Evolutionary conservation across 2,329 filamentous ascomycete genomes (phyloP).

Genomic region (Diaporthe citriasiana): DNA sequence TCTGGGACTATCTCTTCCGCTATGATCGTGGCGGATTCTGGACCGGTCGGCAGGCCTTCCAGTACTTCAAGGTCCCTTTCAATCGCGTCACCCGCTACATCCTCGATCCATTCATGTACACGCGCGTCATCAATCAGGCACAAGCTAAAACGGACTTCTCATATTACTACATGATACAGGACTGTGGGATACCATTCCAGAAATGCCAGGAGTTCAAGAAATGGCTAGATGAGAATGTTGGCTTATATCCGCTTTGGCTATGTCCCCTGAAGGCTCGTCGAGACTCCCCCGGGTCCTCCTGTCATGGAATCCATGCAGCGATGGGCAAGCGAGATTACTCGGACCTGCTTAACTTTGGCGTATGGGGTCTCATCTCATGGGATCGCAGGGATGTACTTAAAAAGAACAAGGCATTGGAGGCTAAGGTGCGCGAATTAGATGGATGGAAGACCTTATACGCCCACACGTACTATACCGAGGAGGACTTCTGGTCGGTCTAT

Average conservation of each 20-base stretch:
- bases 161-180: slow-evolving; percentile 76
- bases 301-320: slow-evolving; percentile 62
- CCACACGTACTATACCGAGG: slow-evolving; percentile 76
- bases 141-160: slow-evolving; percentile 35
- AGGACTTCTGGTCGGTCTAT: slow-evolving; percentile 78
- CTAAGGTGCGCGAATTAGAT: slow-evolving; percentile 68
- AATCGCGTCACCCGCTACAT: slow-evolving; percentile 72
- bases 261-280: slow-evolving; percentile 65
- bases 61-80: slow-evolving; percentile 76
- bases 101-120: slow-evolving; percentile 74
- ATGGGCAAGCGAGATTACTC: slow-evolving; percentile 47
- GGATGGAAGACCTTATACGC: slow-evolving; percentile 81
- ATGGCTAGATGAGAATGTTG: slow-evolving; percentile 61
- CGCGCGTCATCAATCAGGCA: slow-evolving; percentile 64
- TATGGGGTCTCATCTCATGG: slow-evolving; percentile 68
- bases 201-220: slow-evolving; percentile 59
- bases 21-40: slow-evolving; percentile 80
- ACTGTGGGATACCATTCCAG: slow-evolving; percentile 67
- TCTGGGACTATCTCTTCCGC: slow-evolving; percentile 78
- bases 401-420: slow-evolving; percentile 72
- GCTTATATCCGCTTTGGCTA: slow-evolving; percentile 70
- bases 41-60: slow-evolving; percentile 73
- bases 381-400: slow-evolving; percentile 62
- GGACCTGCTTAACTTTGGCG: slow-evolving; percentile 70
- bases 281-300: slow-evolving; percentile 56